Evolutionary conservation across 352 stramenopile species (phyloP).

Genomic region (Pythium apleroticum): DNA sequence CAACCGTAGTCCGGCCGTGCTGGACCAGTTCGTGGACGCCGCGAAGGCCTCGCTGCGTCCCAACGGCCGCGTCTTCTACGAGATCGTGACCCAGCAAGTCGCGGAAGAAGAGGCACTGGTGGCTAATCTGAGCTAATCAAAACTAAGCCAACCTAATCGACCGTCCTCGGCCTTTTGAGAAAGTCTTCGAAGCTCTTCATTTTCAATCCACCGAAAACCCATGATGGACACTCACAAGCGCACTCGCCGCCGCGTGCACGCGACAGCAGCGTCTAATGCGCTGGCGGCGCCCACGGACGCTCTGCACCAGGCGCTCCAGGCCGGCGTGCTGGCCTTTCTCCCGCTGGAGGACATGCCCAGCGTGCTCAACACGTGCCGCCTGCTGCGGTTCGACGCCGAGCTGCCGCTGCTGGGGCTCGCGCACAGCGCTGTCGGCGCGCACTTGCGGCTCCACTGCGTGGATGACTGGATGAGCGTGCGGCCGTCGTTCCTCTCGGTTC

Average conservation of each 20-base stretch:
- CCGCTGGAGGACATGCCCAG: conserved; percentile 13
- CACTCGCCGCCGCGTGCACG: conserved; percentile 1
- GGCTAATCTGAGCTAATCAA: background rate
- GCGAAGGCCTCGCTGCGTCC: conserved; percentile 15
- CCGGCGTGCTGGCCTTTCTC: conserved; percentile 20
- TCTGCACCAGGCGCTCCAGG: conserved; percentile 17
- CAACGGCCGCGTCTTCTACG: conserved; percentile 19
- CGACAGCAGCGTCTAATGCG: background rate
- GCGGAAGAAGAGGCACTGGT: conserved; percentile 18
- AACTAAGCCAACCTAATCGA: background rate
- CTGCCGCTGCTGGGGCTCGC: conserved; percentile 17
- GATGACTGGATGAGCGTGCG: conserved; percentile 12
- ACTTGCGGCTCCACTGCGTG: conserved; percentile 14
- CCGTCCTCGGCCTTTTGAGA: conserved; percentile 1
- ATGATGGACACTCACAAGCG: conserved; percentile 7
- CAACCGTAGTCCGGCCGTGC: conserved; percentile 1
- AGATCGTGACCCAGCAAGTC: conserved; percentile 23
- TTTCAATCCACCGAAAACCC: background rate
- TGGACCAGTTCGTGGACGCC: conserved; percentile 17
- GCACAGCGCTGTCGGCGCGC: background rate
- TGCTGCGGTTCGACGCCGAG: conserved; percentile 21
- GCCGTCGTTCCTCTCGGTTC: conserved; percentile 9
- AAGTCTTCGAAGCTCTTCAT: conserved; percentile 8
- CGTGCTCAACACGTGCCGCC: conserved; percentile 15
- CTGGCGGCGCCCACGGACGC: background rate